These are phyloP conservation scores for Metarhizium brunneum DNA, from an alignment of 2,329 filamentous ascomycete genomes.

Conservation along the genomic window DNA sequence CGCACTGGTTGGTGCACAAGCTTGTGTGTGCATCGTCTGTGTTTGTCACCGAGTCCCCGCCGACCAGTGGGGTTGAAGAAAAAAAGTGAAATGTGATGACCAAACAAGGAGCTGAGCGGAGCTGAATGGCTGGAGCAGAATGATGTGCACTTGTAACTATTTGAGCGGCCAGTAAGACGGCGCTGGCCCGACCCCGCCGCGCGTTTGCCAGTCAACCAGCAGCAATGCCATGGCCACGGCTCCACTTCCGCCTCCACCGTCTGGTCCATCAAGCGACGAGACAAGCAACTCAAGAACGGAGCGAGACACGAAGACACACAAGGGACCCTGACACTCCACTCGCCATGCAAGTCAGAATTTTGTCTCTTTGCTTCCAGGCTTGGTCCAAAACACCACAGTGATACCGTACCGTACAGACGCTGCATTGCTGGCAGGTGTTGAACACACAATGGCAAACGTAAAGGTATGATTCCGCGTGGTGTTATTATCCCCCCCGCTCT, in stretches of 20 bases:
- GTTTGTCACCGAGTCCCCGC: background rate
- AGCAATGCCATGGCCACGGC: too few species aligned
- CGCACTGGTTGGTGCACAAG: too few species aligned
- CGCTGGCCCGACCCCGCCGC: background rate
- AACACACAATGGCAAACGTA: conserved; percentile 11
- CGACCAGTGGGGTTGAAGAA: background rate
- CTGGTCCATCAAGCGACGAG: too few species aligned
- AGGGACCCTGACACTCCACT: background rate
- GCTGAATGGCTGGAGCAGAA: background rate
- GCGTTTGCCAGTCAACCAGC: background rate
- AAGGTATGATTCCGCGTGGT: conserved; percentile 8
- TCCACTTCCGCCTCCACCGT: too few species aligned
- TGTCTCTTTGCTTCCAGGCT: background rate
- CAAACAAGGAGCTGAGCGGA: background rate
- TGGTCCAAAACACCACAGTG: background rate
- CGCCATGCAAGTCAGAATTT: conserved; percentile 3
- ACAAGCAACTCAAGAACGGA: too few species aligned
- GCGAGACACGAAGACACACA: too few species aligned
- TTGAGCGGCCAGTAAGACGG: too few species aligned
- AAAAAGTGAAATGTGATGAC: background rate
- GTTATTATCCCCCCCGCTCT: background rate
- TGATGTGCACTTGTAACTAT: too few species aligned
- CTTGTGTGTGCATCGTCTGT: background rate
- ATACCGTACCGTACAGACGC: background rate
- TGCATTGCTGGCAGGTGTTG: background rate